These are phyloP conservation scores for Trichoderma oligosporum DNA, from an alignment of 2,329 filamentous ascomycete species.

Conservation along the genomic window DNA sequence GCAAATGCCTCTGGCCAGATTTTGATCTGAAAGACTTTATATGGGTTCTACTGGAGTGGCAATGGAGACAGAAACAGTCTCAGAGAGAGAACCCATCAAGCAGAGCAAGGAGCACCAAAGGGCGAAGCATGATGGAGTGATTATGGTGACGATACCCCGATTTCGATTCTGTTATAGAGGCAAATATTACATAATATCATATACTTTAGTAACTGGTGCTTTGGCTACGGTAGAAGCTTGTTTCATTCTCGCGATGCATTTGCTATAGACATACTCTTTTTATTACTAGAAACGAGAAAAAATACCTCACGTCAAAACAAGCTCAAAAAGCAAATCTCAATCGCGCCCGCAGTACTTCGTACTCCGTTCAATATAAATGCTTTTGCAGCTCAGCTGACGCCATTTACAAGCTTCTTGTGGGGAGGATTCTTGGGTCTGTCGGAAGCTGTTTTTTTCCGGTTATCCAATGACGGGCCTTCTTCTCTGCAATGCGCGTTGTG, in stretches of 20 bases:
- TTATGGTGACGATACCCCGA: conserved; percentile 23
- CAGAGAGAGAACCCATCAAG: conserved; percentile 48
- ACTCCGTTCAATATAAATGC: too few relatives aligned
- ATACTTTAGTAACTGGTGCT: conserved; percentile 5
- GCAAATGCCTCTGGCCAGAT: conserved; percentile 91
- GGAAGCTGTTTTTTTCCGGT: conserved; percentile 12
- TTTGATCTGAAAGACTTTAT: conserved; percentile 93
- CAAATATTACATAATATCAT: conserved; percentile 7
- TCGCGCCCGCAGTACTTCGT: too few relatives aligned
- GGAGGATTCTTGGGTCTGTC: background rate
- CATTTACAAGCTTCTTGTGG: conserved; percentile 1
- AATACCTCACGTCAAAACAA: too few relatives aligned
- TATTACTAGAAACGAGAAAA: too few relatives aligned
- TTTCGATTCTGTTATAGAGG: conserved; percentile 8
- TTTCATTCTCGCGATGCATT: conserved; percentile 12
- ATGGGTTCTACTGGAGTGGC: conserved; percentile 89
- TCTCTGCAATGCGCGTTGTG: conserved; percentile 6
- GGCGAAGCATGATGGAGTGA: conserved; percentile 26
- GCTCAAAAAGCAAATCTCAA: background rate
- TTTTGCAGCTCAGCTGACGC: conserved; percentile 16
- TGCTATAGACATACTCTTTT: background rate
- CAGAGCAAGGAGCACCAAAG: conserved; percentile 30
- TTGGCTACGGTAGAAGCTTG: background rate
- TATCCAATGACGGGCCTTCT: conserved; percentile 4
- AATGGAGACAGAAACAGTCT: conserved; percentile 59